Conservation (phyloP, 2,329 filamentous ascomycete species). For the Verticillium albo-atrum region DNA sequence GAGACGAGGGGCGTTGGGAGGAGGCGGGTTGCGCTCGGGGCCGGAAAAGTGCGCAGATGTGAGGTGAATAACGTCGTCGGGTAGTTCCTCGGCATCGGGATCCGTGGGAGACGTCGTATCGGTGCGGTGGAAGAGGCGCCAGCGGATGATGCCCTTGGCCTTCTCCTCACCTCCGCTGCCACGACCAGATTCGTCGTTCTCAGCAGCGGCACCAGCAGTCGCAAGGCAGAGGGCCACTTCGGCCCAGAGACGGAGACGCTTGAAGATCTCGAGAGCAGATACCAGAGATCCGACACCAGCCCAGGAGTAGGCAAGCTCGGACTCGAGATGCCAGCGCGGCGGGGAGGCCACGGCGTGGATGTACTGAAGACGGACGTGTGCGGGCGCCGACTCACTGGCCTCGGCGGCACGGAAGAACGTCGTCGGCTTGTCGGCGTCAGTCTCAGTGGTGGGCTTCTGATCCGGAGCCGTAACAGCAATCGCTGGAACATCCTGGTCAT, state of each 20-base stretch:
- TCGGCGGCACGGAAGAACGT: conserved; percentile 79
- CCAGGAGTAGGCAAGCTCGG: conserved; percentile 92
- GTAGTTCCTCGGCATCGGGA: conserved; percentile 38
- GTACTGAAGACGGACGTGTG: conserved; percentile 72
- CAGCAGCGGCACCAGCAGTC: conserved; percentile 51
- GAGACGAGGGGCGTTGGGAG: conserved; percentile 77
- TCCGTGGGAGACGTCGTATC: conserved; percentile 27
- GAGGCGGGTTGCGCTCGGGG: conserved; percentile 63
- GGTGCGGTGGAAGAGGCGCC: conserved; percentile 71
- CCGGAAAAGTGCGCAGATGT: conserved; percentile 53
- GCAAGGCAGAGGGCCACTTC: conserved; percentile 91
- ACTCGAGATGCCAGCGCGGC: conserved; percentile 88
- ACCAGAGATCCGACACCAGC: conserved; percentile 79
- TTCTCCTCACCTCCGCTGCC: conserved; percentile 68
- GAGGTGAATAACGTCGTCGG: conserved; percentile 49
- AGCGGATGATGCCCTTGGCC: conserved; percentile 70
- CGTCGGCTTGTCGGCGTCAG: conserved; percentile 47
- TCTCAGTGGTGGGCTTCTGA: conserved; percentile 12
- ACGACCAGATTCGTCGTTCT: conserved; percentile 53
- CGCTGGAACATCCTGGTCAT: conserved; percentile 32
- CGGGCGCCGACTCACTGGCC: conserved; percentile 71
- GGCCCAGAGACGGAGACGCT: conserved; percentile 87
- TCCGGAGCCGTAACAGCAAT: conserved; percentile 40
- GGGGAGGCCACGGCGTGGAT: conserved; percentile 81
- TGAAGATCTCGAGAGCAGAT: conserved; percentile 93